Base-by-base conservation (phyloP, 2,329 filamentous ascomycete genomes). In the Xylaria sp. region DNA sequence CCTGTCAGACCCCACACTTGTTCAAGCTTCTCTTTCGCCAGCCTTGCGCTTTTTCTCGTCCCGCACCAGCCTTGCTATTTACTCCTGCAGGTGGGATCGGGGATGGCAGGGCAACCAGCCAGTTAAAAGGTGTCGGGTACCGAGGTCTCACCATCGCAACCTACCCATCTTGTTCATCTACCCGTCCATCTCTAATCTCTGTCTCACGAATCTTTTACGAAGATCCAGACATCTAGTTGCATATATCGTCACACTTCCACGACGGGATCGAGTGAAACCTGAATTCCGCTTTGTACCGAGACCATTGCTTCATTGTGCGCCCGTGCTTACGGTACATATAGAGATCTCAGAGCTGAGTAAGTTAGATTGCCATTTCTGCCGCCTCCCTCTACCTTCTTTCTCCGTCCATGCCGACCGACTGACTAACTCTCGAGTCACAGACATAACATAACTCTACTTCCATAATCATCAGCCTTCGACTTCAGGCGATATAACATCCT, bases 81-180 rank as follows among this genome's bases (percentile, higher is more conserved):
- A 80, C 15, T 55, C 6, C 79, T 76, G 66, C 67, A 52, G 66
- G 68, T 79, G 80, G 66, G 33, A 36, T 10, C 6, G 28, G 33
- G 33, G 80, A 82, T 85, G 83, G 83, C 83, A 80, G 83, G 83
- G 82, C 83, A 85, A 84, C 83, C 41, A 46, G 70, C 65, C 72
- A 74, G 70, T 80, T 72, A 73, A 71, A 73, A 83, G 82, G 82
- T 82, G 75, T 75, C 60, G 68, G 67, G 66, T 62, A 62, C 51
- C 59, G 62, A 67, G 54, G 46, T 57, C 39, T 39, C 39, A 23
- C 41, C 43, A 49, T n/a, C 58, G 51, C 20, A 15, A 9, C 52
- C 43, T 43, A 41, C 51, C 65, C 28, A 5, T 28, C 28, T 28
- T 28, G 28, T 5, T 28, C 28, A 9, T 56, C 43, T 43, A 41